Evolutionary conservation across 2,329 filamentous ascomycete species (phyloP), one percentile per base, ranked within the genome.

Genomic region (Aspergillus felis): DNA sequence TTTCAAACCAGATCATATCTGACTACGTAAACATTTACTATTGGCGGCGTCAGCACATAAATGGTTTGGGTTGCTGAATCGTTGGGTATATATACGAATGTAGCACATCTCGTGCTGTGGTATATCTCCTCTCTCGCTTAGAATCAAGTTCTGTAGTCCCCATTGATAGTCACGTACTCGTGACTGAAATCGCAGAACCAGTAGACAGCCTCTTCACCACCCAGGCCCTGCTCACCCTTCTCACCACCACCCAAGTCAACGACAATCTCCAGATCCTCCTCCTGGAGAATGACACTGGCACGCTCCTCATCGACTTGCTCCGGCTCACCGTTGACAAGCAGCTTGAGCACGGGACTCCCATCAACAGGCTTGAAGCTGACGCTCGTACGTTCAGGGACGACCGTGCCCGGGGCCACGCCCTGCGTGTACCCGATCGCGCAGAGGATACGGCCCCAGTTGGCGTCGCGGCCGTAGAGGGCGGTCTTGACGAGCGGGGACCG

Each of bases 361-460:
- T 85, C 82, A 0, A 79, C 75, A 1, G 85, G 85, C 8, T 85
- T 76, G 70, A 88, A 87, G 64, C 79, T 82, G 6, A 87, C 84
- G 61, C 79, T 84, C 7, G 84, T 87, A 50, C 78, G 77, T 51
- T 79, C 74, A 1, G 84, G 84, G 1, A 82, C 73, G 22, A 87
- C 77, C 9, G 75, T 75, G 0, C 73, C 74, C 1, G 68, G 64
- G 35, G 54, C 76, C 66, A 82, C 73, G 65, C 74, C 74, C 58
- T 82, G 81, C 0, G 84, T 80, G 72, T 97, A 97, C 3, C 94
- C 94, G 4, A 92, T 92, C 0, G 94, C 93, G 74, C 94, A 97
- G 28, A 97, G 83, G 61, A 99, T 96, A 55, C 94, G 91, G 35
- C 94, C 94, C 94, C 94, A 99, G 80, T 99, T 99, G 20, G 94